Conservation (phyloP, 768 basidiomycete species). For the Mycena amicta region DNA sequence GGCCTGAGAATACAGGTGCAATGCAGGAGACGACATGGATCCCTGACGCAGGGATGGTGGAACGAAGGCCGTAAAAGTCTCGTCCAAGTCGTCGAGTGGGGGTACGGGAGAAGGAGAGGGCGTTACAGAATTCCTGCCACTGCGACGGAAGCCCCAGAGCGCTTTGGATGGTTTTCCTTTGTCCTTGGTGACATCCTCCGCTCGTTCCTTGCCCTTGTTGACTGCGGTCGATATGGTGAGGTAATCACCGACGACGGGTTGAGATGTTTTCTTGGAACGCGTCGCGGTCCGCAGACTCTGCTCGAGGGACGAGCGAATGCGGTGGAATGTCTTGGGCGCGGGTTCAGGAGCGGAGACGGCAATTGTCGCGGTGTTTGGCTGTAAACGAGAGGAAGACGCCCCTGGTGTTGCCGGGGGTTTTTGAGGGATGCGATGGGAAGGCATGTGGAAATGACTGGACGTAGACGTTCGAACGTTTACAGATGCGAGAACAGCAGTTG, state of each 20-base stretch:
- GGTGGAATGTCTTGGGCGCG: constrained; percentile 57
- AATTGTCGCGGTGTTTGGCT: constrained; percentile 38
- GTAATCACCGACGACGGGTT: constrained; percentile 42
- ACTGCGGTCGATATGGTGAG: constrained; percentile 41
- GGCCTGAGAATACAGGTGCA: constrained; percentile 64
- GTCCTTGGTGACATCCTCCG: constrained; percentile 38
- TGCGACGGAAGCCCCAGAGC: constrained; percentile 50
- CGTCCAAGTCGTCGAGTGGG: constrained; percentile 35
- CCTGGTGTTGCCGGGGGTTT: constrained; percentile 13
- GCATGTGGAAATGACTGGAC: constrained; percentile 25
- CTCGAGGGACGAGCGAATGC: constrained; percentile 67
- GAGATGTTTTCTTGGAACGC: constrained; percentile 50
- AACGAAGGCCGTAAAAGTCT: constrained; percentile 56
- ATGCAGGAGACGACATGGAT: constrained; percentile 74
- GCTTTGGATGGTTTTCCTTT: constrained; percentile 45
- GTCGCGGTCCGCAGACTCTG: constrained; percentile 68
- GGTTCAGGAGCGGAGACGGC: constrained; percentile 37
- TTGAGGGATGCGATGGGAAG: constrained; percentile 5
- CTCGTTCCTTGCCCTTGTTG: constrained; percentile 50
- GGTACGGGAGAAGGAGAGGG: constrained; percentile 44
- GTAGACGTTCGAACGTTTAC: constrained; percentile 26
- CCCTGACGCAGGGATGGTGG: constrained; percentile 69
- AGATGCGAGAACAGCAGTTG: constrained; percentile 19
- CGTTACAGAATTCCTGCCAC: constrained; percentile 41
- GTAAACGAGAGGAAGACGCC: constrained; percentile 46